A percentile compares a stretch with the other conserved stretches of the same genome.
Conservation (phyloP, 768 basidiomycete species). For the Porpolomopsis calyptriformis region DNA sequence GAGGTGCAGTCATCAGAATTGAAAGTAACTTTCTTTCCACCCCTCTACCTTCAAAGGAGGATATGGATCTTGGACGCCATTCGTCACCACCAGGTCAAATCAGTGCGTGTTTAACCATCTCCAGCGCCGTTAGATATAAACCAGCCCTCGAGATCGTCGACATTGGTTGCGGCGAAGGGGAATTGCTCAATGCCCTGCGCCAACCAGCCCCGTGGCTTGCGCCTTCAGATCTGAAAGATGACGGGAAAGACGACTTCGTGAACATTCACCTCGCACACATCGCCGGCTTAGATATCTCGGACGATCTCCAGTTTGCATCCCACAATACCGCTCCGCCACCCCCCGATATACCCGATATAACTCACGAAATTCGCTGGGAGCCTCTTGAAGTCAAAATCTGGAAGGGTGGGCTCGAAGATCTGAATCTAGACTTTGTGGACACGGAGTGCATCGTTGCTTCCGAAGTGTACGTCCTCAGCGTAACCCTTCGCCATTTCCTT, state of each 20-base stretch:
- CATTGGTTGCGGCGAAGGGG: conserved; percentile 77
- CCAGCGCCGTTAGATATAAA: background rate
- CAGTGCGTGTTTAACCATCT: background rate
- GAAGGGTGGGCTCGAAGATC: conserved; percentile 59
- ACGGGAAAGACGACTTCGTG: conserved; percentile 36
- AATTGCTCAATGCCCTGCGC: conserved; percentile 56
- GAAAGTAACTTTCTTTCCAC: conserved; percentile 56
- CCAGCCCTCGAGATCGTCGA: conserved; percentile 51
- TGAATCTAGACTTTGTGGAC: conserved; percentile 56
- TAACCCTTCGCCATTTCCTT: background rate
- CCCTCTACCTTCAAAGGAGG: conserved; percentile 54
- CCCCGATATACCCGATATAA: no score
- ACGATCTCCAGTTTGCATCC: conserved; percentile 46
- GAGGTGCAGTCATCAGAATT: no score
- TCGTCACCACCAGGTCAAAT: conserved; percentile 41
- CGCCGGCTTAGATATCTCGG: conserved; percentile 60
- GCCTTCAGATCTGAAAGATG: conserved; percentile 18
- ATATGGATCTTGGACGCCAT: conserved; percentile 62
- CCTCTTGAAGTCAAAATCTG: conserved; percentile 55
- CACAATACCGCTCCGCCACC: conserved; percentile 37
- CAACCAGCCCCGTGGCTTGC: conserved; percentile 68
- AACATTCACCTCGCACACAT: conserved; percentile 49
- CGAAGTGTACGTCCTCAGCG: conserved; percentile 55
- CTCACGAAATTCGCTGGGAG: conserved; percentile 49
- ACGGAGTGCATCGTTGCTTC: conserved; percentile 67